A percentile compares a stretch with the other conserved stretches of the same genome.
Evolutionary conservation across 2,329 filamentous ascomycete genomes (phyloP).

Genomic region (Aspergillus aculeatus): DNA sequence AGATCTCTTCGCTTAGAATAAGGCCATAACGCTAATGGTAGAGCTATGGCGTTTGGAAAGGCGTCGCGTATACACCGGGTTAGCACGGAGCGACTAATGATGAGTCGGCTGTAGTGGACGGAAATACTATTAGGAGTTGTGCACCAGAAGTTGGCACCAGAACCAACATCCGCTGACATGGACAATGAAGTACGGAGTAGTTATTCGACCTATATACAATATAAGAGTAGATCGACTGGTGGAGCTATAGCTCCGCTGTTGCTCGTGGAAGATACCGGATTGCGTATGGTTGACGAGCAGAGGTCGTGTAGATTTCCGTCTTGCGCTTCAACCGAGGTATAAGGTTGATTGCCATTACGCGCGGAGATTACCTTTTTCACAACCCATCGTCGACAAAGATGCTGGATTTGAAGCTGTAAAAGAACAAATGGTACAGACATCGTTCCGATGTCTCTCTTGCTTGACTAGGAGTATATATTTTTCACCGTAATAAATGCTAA

Average conservation of each 20-base stretch:
- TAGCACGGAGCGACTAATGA: not conserved
- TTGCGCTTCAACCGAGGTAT: not conserved
- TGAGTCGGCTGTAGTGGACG: not conserved
- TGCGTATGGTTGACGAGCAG: slow-evolving; percentile 18
- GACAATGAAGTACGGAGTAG: not conserved
- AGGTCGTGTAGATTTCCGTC: slow-evolving; percentile 9
- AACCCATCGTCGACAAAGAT: not conserved
- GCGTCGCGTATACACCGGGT: not conserved
- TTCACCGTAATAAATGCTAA: not conserved
- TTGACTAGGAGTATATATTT: not conserved
- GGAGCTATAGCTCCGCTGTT: slow-evolving; percentile 7
- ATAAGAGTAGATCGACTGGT: not conserved
- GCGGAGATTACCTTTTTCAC: not conserved
- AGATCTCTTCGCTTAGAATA: not conserved
- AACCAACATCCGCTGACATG: not conserved
- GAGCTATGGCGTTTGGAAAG: not conserved
- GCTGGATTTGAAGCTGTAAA: not conserved
- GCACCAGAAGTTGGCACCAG: not conserved
- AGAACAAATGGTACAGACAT: not conserved
- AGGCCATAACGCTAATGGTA: not conserved
- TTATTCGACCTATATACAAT: not conserved
- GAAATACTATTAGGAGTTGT: not conserved
- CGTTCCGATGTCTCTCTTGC: not conserved
- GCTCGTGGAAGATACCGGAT: slow-evolving; percentile 24
- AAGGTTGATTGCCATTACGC: not conserved